Base-by-base conservation (phyloP, 2,329 filamentous ascomycete species). In the Fusarium nodosum region DNA sequence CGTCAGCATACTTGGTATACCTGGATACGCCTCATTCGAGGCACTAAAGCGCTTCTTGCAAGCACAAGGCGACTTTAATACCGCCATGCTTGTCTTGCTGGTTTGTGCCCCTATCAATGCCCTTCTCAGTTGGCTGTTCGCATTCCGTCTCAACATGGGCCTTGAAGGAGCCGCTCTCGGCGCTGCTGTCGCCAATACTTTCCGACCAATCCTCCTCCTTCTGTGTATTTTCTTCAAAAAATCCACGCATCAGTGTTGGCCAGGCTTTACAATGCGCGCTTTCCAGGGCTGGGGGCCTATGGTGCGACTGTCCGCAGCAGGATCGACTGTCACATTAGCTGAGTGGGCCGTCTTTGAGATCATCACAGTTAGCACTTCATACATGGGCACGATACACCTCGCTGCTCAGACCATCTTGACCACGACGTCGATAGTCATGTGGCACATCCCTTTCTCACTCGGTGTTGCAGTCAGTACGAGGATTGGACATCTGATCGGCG, bases 1-100 rank as follows among this genome's bases (percentile, higher is more conserved):
- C 6, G 79, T 85, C 34, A 81, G 84, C 41, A 76, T 87, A 3
- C 73, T 85, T 9, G 84, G 85, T 0, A 77, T 85, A 2, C 85
- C 85, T 1, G 85, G 84, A 4, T 87, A 86, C 56, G 84, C 83
- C 2, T 80, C 80, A 5, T 88, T 87, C 31, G 86, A 87, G 64
- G 83, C 83, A 0, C 78, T 83, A 3, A 88, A 87, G 71, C 79
- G 85, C 0, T 87, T 86, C 64, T 79, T 86, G 4, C 85, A 87
- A 70, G 83, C 86, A 0, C 85, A 87, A 65, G 85, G 86, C 2
- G 78, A 85, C 33, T 87, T 87, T 76, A 82, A 82, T 34, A 83
- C 82, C 2, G 83, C 81, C 16, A 79, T 86, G 70, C 77, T 79
- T 11, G 79, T 85, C 24, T 76, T 87, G 11, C 46, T 86, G 3